These are phyloP conservation scores for Phaeosphaeriaceae sp. DNA, from an alignment of 2,329 filamentous ascomycete genomes.

Conservation along the genomic window DNA sequence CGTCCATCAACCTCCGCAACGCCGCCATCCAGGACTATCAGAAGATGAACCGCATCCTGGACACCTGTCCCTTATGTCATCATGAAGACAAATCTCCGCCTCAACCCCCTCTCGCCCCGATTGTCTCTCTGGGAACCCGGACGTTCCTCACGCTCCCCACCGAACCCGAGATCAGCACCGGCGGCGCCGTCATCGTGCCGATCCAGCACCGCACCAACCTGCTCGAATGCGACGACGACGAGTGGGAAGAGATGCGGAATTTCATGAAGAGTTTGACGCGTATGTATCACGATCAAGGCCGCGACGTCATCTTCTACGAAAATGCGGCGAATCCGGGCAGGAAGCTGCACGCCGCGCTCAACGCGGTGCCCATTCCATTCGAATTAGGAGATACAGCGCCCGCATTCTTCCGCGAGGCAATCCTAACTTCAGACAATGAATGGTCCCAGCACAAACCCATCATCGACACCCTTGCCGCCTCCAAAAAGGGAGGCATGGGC, in stretches of 20 bases:
- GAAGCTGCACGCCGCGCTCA: constrained; percentile 83
- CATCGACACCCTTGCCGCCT: constrained; percentile 79
- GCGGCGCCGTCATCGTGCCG: constrained; percentile 87
- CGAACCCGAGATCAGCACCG: constrained; percentile 83
- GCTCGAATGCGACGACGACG: constrained; percentile 97
- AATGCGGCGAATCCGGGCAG: constrained; percentile 85
- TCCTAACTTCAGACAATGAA: constrained; percentile 85
- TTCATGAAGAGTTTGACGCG: constrained; percentile 97
- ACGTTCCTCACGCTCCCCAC: constrained; percentile 89
- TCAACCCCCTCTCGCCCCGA: constrained; percentile 75
- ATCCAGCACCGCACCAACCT: constrained; percentile 87
- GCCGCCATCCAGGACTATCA: constrained; percentile 87
- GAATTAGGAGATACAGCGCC: constrained; percentile 90
- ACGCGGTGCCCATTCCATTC: constrained; percentile 86
- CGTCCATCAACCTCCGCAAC: constrained; percentile 86
- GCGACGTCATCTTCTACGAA: constrained; percentile 95
- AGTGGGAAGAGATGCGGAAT: constrained; percentile 98
- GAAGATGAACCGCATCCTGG: constrained; percentile 84
- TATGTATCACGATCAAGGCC: constrained; percentile 92
- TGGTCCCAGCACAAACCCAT: constrained; percentile 96
- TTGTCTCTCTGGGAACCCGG: constrained; percentile 84
- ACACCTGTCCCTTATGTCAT: constrained; percentile 88
- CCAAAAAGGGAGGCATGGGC: constrained; percentile 70
- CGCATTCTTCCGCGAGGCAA: constrained; percentile 94
- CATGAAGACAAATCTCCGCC: constrained; percentile 81